phyloP scores from a whole-genome alignment of 164 flowering plant genomes.

The Stephania cephalantha region DNA sequence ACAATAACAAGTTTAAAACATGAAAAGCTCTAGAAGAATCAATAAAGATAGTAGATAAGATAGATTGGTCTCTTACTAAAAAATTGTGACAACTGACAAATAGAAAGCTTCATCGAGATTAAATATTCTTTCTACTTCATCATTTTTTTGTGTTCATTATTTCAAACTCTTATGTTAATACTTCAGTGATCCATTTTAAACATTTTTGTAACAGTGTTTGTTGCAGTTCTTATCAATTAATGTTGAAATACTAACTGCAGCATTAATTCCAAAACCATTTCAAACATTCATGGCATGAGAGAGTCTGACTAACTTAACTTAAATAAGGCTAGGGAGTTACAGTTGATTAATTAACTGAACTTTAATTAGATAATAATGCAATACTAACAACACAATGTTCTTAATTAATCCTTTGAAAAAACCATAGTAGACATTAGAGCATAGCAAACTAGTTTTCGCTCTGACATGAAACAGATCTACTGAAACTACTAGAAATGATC shows the following conservation, averaged over 20 bases:
- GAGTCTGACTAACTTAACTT: too few species aligned
- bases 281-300: neutral
- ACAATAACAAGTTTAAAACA: neutral
- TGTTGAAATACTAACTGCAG: neutral
- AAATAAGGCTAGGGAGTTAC: too few species aligned
- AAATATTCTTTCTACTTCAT: too few species aligned
- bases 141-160: too few species aligned
- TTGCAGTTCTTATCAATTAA: neutral
- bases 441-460: neutral
- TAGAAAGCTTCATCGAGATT: too few species aligned
- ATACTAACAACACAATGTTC: neutral
- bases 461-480: neutral
- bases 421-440: neutral
- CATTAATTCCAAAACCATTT: neutral
- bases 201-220: too few species aligned
- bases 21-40: neutral
- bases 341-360: neutral
- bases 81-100: too few species aligned
- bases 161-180: neutral
- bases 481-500: too few species aligned
- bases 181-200: neutral
- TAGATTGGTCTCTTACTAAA: too few species aligned
- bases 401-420: neutral
- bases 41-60: too few species aligned
- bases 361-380: neutral